phyloP scores from a whole-genome alignment of 2,329 filamentous ascomycete genomes.

The Xylariaceae sp. region DNA sequence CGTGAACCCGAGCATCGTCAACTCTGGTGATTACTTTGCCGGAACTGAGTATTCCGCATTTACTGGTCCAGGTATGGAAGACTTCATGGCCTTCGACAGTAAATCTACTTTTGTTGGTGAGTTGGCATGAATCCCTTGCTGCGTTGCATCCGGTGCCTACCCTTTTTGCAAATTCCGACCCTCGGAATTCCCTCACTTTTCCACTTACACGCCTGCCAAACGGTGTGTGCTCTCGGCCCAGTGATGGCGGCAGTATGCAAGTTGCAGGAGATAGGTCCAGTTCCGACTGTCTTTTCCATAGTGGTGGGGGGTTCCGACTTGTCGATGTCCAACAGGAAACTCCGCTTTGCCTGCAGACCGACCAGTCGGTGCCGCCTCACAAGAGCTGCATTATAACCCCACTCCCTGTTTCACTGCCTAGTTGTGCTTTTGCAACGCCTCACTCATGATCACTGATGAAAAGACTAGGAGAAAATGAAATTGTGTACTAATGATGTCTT shows the following conservation, averaged over 20 bases:
- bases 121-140: slow-evolving; percentile 37
- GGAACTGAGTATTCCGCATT: slow-evolving; percentile 51
- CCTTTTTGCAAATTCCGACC: background rate
- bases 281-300: background rate
- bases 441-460: slow-evolving; percentile 9
- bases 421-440: slow-evolving; percentile 15
- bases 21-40: slow-evolving; percentile 48
- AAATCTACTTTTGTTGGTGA: slow-evolving; percentile 54
- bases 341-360: slow-evolving; percentile 16
- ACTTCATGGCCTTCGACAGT: slow-evolving; percentile 45
- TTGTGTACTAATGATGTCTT: slow-evolving; percentile 30
- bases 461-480: slow-evolving; percentile 7
- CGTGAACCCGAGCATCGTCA: slow-evolving; percentile 59
- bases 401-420: slow-evolving; percentile 9
- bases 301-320: slow-evolving; percentile 9
- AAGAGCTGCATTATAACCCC: slow-evolving; percentile 5
- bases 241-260: slow-evolving; percentile 11
- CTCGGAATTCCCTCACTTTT: background rate
- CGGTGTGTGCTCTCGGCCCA: background rate
- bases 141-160: background rate
- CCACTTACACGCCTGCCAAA: background rate
- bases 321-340: slow-evolving; percentile 17
- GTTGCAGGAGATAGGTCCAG: slow-evolving; percentile 3
- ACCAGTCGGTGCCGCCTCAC: slow-evolving; percentile 13
- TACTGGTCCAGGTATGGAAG: slow-evolving; percentile 45